A percentile compares a stretch with the other conserved stretches of the same genome.
These are phyloP conservation scores for Ganoderma boninense DNA, from an alignment of 1,284 basidiomycete genomes.

Conservation along the genomic window DNA sequence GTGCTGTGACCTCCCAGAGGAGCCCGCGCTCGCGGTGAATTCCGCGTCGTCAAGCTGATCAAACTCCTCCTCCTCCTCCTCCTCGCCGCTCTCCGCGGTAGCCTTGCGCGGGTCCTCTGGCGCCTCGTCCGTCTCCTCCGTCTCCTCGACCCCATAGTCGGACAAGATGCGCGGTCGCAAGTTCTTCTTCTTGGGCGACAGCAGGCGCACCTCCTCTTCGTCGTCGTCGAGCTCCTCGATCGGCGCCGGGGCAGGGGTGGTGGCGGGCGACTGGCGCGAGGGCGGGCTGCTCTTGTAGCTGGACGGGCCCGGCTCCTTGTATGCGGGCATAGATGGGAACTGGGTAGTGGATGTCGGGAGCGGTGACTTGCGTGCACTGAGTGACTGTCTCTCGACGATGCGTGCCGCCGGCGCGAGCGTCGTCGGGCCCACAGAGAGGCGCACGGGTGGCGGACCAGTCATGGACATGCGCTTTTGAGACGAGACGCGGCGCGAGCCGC, in stretches of 20 bases:
- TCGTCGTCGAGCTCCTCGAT: constrained; percentile 20
- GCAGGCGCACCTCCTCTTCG: constrained; percentile 24
- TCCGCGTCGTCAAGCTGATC: constrained; percentile 28
- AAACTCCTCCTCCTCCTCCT: constrained; percentile 13
- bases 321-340: not conserved
- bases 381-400: constrained; percentile 11
- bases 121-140: constrained; percentile 3
- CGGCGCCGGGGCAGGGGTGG: not conserved
- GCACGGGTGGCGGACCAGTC: constrained; percentile 11
- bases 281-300: constrained; percentile 10
- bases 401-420: not conserved
- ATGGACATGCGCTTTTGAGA: constrained; percentile 23
- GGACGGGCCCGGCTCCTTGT: constrained; percentile 4
- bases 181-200: constrained; percentile 28
- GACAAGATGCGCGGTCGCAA: constrained; percentile 28
- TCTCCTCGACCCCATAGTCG: constrained; percentile 25
- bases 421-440: not conserved
- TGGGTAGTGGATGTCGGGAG: not conserved
- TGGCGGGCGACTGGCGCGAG: not conserved
- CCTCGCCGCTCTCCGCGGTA: not conserved
- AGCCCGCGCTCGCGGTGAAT: constrained; percentile 7
- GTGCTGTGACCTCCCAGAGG: constrained; percentile 3
- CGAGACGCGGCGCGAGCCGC: constrained; percentile 17
- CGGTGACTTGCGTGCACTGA: constrained; percentile 16
- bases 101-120: not conserved